phyloP scores from a whole-genome alignment of 495 filamentous ascomycete genomes.

The Venustampulla echinocandica region DNA sequence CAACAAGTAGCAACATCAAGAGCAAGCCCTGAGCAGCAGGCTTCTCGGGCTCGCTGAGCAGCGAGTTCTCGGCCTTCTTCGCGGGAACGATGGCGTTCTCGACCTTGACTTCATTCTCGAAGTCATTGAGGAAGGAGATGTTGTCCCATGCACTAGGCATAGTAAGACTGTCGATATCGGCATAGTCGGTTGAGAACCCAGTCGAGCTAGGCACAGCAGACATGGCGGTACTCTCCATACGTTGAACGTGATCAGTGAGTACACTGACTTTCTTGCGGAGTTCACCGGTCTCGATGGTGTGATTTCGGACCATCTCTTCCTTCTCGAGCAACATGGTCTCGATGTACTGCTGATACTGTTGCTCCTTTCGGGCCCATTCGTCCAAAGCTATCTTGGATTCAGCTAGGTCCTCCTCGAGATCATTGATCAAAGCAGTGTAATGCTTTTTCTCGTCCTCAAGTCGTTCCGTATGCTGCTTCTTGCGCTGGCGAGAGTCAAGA shows the following conservation, averaged over 20 bases:
- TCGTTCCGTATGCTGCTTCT: slow-evolving; percentile 97
- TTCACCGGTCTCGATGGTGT: slow-evolving; percentile 90
- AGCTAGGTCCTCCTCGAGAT: slow-evolving; percentile 70
- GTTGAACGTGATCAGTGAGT: slow-evolving; percentile 76
- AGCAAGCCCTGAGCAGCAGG: slow-evolving; percentile 55
- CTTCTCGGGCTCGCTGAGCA: slow-evolving; percentile 49
- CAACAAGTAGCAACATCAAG: slow-evolving; percentile 87
- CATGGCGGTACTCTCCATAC: slow-evolving; percentile 60
- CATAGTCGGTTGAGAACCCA: slow-evolving; percentile 58
- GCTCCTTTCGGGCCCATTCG: slow-evolving; percentile 56
- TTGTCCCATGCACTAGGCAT: slow-evolving; percentile 78
- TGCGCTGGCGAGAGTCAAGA: slow-evolving; percentile 92
- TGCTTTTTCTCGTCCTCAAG: slow-evolving; percentile 96
- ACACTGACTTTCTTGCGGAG: slow-evolving; percentile 93
- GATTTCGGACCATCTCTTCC: slow-evolving; percentile 77
- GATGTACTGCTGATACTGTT: slow-evolving; percentile 66
- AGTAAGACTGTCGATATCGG: slow-evolving; percentile 71
- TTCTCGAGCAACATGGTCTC: slow-evolving; percentile 74
- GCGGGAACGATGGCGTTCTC: slow-evolving; percentile 45
- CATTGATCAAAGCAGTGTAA: slow-evolving; percentile 61
- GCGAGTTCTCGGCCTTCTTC: slow-evolving; percentile 46
- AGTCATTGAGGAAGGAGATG: slow-evolving; percentile 64
- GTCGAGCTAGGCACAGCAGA: slow-evolving; percentile 46
- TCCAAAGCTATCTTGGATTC: slow-evolving; percentile 59
- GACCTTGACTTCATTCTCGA: slow-evolving; percentile 39